Evolutionary conservation across 2,329 filamentous ascomycete genomes (phyloP).

Genomic region (Aureobasidium vineae): DNA sequence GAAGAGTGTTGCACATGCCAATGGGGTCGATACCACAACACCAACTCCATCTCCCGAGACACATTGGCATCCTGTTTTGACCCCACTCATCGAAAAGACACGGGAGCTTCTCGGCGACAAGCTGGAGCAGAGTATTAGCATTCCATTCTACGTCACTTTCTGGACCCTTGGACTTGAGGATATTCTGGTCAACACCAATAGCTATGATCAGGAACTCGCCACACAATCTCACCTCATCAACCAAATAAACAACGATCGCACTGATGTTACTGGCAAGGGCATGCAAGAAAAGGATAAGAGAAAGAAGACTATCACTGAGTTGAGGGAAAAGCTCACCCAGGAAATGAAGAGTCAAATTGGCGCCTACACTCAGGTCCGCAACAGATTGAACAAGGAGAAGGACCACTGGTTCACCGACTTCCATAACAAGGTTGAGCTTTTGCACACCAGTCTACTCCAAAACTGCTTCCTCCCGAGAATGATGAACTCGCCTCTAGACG

Average conservation of each 20-base stretch:
- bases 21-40: constrained; percentile 25
- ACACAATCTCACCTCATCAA: constrained; percentile 65
- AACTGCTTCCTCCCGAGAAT: constrained; percentile 90
- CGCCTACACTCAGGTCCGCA: constrained; percentile 64
- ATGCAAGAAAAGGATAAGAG: constrained; percentile 66
- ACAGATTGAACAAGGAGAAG: constrained; percentile 72
- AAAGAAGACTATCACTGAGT: constrained; percentile 66
- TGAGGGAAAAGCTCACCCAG: constrained; percentile 66
- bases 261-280: constrained; percentile 67
- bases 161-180: constrained; percentile 88
- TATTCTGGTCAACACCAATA: constrained; percentile 69
- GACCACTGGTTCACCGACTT: constrained; percentile 71
- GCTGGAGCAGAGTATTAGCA: constrained; percentile 67
- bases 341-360: constrained; percentile 71
- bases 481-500: constrained; percentile 78
- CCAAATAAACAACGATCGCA: constrained; percentile 66
- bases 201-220: constrained; percentile 74
- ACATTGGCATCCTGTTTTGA: constrained; percentile 65
- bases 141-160: constrained; percentile 84
- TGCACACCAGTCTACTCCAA: constrained; percentile 78
- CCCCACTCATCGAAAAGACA: constrained; percentile 69
- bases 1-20: constrained; percentile 20
- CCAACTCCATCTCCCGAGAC: constrained; percentile 32
- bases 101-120: constrained; percentile 59
- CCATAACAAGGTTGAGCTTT: constrained; percentile 59